Percentiles rank a stretch among this genome's conserved stretches.
Evolutionary conservation across 164 flowering plant species (phyloP).

Genomic region (Umbellularia californica): DNA sequence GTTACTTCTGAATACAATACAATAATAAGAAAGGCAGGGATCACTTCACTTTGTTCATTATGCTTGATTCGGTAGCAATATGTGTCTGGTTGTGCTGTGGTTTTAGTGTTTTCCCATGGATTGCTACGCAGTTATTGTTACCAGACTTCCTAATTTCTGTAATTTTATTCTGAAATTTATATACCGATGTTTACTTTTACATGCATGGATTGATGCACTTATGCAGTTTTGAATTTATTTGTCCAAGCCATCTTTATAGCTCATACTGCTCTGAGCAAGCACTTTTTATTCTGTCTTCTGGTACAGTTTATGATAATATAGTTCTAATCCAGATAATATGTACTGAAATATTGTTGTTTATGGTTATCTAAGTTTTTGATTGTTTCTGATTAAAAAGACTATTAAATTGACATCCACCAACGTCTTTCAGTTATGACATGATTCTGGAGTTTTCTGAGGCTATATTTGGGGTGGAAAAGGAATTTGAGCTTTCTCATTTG

Average conservation of each 20-base stretch:
- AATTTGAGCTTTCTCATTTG: slow-evolving; percentile 84
- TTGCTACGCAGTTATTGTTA: background rate
- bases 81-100: background rate
- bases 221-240: background rate
- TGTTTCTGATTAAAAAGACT: background rate
- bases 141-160: background rate
- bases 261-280: background rate
- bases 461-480: slow-evolving; percentile 90
- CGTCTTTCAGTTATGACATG: slow-evolving; percentile 78
- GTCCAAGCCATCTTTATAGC: too few species aligned
- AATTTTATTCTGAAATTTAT: too few species aligned
- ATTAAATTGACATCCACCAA: slow-evolving; percentile 1
- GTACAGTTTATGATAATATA: background rate
- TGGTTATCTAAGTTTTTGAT: background rate
- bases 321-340: too few species aligned
- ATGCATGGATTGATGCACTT: background rate
- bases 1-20: too few species aligned
- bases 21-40: too few species aligned
- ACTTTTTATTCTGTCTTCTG: background rate
- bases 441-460: slow-evolving; percentile 77
- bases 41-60: too few species aligned
- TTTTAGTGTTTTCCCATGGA: background rate
- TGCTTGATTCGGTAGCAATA: too few species aligned
- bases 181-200: too few species aligned
- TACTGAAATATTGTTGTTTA: background rate